Evolutionary conservation across 768 basidiomycete genomes (phyloP), one percentile per base, ranked within the genome.

Genomic region (Artomyces pyxidatus): DNA sequence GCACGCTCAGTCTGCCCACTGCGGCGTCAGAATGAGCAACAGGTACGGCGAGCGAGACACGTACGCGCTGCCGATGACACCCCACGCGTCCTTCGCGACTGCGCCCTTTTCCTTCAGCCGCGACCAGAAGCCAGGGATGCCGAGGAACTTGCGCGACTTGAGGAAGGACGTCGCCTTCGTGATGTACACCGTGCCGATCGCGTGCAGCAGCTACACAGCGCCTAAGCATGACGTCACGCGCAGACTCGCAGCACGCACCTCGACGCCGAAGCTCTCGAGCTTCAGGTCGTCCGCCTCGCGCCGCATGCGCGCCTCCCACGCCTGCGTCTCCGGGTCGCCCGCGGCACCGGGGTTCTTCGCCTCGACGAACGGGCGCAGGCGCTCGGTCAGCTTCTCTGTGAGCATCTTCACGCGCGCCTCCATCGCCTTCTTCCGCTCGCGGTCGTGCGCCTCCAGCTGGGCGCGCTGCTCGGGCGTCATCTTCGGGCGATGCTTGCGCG

Each of bases 231-330:
- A 28, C 23, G 6, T 22, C 41, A 29, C 16, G 4, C 10, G 14
- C 8, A 19, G 12, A n/a, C 17, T 43, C 42, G 37, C 21, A 1
- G 38, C 27, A 17, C 77, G 26, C 58, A 89, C 85, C 80, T 97
- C 95, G 21, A 98, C 83, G 42, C 96, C 96, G 65, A 99, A 99
- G 57, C 89, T 93, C 72, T 99, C 95, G 46, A 97, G 68, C 71
- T 97, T 97, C 58, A 99, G 63, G 68, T 99, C 96, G 48, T 95
- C 92, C 1, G 88, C 90, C 65, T 99, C 96, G 25, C 77, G 70
- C 59, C 67, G 74, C 63, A 95, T 88, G 64, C 74, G 81, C 45
- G 74, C 72, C 65, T 88, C 83, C 60, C 92, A 99, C 14, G 75
- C 72, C 42, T 65, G 66, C 10, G 89, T 91, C 72, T 98, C 96